phyloP scores from a whole-genome alignment of 257 asterid species.

The Nicotiana attenuata region DNA sequence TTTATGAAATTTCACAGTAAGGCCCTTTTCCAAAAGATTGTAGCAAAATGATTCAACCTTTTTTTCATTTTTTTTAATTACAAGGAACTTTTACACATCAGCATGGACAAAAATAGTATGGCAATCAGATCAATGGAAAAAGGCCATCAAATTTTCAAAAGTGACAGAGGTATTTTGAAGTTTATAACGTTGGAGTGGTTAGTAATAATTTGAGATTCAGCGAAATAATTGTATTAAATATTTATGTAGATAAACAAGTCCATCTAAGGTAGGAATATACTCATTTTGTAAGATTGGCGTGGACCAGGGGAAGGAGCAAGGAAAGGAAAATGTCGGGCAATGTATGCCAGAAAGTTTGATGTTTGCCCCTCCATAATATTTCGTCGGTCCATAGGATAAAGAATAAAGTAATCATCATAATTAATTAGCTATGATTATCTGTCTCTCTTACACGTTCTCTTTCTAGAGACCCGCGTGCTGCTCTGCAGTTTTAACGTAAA shows the following conservation, averaged over 20 bases:
- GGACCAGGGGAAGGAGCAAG: background rate
- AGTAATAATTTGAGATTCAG: conserved; percentile 2
- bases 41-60: background rate
- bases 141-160: background rate
- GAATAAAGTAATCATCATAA: background rate
- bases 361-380: background rate
- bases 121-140: background rate
- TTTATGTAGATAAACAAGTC: background rate
- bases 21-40: background rate
- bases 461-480: conserved; percentile 13
- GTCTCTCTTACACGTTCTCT: conserved; percentile 7
- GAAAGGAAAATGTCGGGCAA: background rate
- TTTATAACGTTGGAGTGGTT: background rate
- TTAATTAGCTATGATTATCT: background rate
- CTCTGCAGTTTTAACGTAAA: conserved; percentile 5
- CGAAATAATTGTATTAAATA: background rate
- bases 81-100: background rate
- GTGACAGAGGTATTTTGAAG: background rate
- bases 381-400: background rate
- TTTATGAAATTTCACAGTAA: background rate
- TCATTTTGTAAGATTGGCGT: background rate
- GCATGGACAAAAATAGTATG: background rate
- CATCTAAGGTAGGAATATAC: background rate
- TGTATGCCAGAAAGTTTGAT: background rate
- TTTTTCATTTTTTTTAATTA: background rate